Evolutionary conservation across 257 asterid species (phyloP).

Genomic region (Solanum peruvianum): DNA sequence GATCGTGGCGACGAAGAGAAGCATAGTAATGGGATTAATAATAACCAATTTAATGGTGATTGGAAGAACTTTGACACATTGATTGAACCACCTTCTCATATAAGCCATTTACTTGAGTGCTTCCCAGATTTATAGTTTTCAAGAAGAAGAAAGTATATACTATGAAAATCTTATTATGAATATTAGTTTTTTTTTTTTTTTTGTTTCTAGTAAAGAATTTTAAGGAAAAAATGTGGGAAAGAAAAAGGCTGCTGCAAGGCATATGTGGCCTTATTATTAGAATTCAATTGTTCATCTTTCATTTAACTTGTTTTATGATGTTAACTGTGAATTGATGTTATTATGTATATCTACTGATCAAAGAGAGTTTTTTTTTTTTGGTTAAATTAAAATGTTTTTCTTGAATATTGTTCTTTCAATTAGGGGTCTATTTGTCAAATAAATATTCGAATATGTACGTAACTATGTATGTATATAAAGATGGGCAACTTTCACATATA

Average conservation of each 20-base stretch:
- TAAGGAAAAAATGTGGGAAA: neutral
- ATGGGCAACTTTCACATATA: too few relatives aligned
- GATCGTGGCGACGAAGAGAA: neutral
- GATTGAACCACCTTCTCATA: neutral
- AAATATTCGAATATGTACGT: neutral
- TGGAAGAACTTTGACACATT: neutral
- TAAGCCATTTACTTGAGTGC: neutral
- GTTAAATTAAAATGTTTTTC: neutral
- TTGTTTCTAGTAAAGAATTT: neutral
- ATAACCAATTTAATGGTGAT: neutral
- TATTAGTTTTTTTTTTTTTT: neutral
- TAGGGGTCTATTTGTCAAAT: neutral
- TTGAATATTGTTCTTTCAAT: neutral
- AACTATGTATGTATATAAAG: too few relatives aligned
- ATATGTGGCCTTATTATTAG: neutral
- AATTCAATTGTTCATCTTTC: neutral
- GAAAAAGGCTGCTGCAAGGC: neutral
- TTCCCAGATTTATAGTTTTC: slow-evolving; percentile 3
- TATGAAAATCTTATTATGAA: neutral
- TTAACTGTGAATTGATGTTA: neutral
- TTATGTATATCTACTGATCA: neutral
- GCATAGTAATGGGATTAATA: neutral
- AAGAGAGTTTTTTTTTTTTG: neutral
- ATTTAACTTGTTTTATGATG: neutral
- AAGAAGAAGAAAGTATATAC: neutral